Evolutionary conservation across 2,329 filamentous ascomycete species (phyloP), one percentile per base, ranked within the genome.

Genomic region (Ophiostoma sp.): DNA sequence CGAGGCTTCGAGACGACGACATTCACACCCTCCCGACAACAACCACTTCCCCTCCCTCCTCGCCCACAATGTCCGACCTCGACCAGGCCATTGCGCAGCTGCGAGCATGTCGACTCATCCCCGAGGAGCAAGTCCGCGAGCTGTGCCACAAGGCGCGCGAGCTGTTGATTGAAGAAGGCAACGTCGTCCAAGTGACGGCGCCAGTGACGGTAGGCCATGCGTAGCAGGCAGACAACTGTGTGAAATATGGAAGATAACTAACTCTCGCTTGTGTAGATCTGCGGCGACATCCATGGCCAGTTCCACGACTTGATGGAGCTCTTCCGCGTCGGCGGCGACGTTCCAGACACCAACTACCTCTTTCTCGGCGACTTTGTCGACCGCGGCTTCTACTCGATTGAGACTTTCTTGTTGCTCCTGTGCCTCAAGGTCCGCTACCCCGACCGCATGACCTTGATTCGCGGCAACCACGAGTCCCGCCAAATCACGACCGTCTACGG

Each of bases 401-500:
- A 99, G 84, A 96, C 95, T 4, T 98, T 99, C 81, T 91, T 98
- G 75, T 92, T 99, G 72, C 91, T 99, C 12, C 89, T 99, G 71
- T 97, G 94, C 80, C 90, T 98, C 78, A 98, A 98, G 87, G 95
- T 98, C 75, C 92, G 95, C 81, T 98, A 98, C 81, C 96, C 95
- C 71, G 94, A 98, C 82, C 93, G 96, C 78, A 98, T 98, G 85
- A 98, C 96, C 3, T 88, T 98, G 57, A 97, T 98, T 79, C 89
- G 95, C 76, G 95, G 95, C 76, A 97, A 97, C 81, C 94, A 97
- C 85, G 95, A 98, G 83, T 98, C 95, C 61, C 90, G 95, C 74
- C 95, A 98, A 82, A 98, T 98, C 77, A 98, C 95, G 28, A 97
- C 94, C 5, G 95, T 98, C 17, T 98, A 98, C 81, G 95, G 95